Conservation (phyloP, 345 rosid genomes). For the Syzygium aqueum region DNA sequence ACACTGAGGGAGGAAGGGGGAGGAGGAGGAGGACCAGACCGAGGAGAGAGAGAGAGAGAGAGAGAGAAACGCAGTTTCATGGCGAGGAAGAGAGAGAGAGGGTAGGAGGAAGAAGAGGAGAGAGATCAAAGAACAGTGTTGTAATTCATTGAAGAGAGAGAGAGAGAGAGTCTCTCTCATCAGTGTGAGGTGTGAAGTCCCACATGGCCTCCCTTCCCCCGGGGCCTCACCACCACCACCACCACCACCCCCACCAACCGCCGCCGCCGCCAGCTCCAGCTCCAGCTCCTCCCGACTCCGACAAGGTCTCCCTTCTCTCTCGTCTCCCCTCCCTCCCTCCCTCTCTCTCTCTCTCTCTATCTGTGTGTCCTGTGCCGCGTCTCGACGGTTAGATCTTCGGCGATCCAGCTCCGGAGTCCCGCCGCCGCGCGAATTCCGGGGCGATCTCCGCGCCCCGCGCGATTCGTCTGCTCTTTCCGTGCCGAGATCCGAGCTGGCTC, state of each 20-base stretch:
- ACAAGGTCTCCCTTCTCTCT: slow-evolving; percentile 23
- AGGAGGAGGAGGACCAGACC: neutral
- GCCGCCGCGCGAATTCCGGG: neutral
- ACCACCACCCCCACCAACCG: neutral
- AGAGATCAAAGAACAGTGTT: neutral
- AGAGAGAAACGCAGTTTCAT: neutral
- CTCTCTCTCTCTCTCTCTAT: neutral
- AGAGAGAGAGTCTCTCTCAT: neutral
- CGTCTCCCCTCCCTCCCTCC: neutral
- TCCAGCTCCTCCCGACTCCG: slow-evolving; percentile 30
- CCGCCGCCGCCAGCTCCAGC: slow-evolving; percentile 5
- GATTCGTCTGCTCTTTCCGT: neutral
- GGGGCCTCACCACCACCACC: slow-evolving; percentile 27
- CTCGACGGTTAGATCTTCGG: slow-evolving; percentile 22
- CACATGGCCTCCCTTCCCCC: slow-evolving; percentile 47
- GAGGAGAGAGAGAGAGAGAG: neutral
- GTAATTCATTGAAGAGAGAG: neutral
- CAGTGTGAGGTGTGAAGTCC: slow-evolving; percentile 24
- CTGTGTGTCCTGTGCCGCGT: neutral
- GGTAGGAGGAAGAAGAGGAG: slow-evolving; percentile 4
- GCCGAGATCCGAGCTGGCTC: slow-evolving; percentile 4
- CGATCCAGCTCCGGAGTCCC: slow-evolving; percentile 5
- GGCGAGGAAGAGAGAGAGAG: neutral
- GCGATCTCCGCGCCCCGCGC: slow-evolving; percentile 12
- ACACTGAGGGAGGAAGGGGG: neutral